Conservation (phyloP, 495 filamentous ascomycete genomes). For the Tuber calosporum region DNA sequence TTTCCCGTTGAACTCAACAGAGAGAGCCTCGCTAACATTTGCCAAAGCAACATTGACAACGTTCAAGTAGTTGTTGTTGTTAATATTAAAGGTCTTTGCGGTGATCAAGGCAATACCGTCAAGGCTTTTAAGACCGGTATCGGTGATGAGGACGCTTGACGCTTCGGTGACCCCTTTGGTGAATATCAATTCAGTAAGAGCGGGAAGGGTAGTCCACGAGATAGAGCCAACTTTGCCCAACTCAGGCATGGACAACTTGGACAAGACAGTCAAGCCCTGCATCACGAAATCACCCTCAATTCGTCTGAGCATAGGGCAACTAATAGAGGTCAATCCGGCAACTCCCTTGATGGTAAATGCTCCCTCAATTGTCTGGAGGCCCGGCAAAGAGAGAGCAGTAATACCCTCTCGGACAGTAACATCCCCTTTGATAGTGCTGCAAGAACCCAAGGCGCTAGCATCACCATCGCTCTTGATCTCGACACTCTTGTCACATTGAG, state of each 20-base stretch:
- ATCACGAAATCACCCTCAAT: constrained; percentile 62
- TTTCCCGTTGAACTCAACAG: constrained; percentile 57
- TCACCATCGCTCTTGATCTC: constrained; percentile 66
- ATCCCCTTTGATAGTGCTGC: constrained; percentile 61
- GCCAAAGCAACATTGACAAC: constrained; percentile 63
- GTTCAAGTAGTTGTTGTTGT: constrained; percentile 69
- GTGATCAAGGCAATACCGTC: constrained; percentile 67
- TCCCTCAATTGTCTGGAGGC: constrained; percentile 62
- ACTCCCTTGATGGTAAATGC: constrained; percentile 57
- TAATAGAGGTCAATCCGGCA: constrained; percentile 51
- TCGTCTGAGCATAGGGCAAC: constrained; percentile 39
- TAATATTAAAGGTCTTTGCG: constrained; percentile 60
- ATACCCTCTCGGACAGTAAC: constrained; percentile 57
- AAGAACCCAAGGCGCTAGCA: constrained; percentile 59
- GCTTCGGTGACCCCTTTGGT: constrained; percentile 55
- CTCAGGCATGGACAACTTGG: constrained; percentile 54
- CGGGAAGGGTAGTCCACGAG: constrained; percentile 64
- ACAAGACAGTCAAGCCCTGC: constrained; percentile 58
- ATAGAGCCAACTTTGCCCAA: constrained; percentile 60
- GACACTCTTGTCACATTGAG: constrained; percentile 41
- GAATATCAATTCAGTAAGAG: constrained; percentile 62
- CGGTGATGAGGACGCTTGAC: constrained; percentile 60
- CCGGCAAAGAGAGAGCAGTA: constrained; percentile 49
- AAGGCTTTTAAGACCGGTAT: constrained; percentile 70
- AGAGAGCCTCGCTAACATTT: constrained; percentile 58